Evolutionary conservation across 257 asterid genomes (phyloP).

Genomic region (Avicennia marina): DNA sequence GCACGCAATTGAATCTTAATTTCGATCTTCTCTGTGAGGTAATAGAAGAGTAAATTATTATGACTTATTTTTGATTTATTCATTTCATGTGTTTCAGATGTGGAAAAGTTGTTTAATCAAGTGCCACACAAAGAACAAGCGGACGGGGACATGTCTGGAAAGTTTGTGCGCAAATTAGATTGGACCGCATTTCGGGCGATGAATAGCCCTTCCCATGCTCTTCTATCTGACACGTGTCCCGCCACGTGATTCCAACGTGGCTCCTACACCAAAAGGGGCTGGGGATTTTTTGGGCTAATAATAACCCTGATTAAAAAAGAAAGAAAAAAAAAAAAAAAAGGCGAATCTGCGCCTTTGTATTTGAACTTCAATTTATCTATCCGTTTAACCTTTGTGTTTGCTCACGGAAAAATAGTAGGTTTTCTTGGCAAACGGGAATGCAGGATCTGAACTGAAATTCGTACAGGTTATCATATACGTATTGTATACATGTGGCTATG

Average conservation of each 20-base stretch:
- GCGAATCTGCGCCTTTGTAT: no score
- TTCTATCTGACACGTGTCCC: slow-evolving; percentile 28
- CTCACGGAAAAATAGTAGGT: no score
- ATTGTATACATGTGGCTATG: no score
- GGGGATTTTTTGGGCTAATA: slow-evolving; percentile 6
- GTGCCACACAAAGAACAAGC: slow-evolving; percentile 27
- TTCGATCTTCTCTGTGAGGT: no score
- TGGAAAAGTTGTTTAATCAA: not conserved
- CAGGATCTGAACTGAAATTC: no score
- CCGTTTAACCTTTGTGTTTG: no score
- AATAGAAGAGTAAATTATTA: not conserved
- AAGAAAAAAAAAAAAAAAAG: no score
- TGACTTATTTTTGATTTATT: not conserved
- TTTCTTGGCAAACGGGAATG: no score
- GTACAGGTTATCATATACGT: no score
- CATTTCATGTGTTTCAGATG: not conserved
- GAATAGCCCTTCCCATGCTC: slow-evolving; percentile 15
- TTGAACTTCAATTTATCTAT: no score
- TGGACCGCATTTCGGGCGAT: slow-evolving; percentile 22
- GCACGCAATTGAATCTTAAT: not conserved
- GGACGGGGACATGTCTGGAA: slow-evolving; percentile 30
- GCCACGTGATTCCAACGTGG: slow-evolving; percentile 34
- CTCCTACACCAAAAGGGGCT: slow-evolving; percentile 14
- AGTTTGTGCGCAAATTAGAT: slow-evolving; percentile 27
- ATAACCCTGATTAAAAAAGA: no score